phyloP scores from a whole-genome alignment of 495 filamentous ascomycete species.

The Clohesyomyces aquaticus region DNA sequence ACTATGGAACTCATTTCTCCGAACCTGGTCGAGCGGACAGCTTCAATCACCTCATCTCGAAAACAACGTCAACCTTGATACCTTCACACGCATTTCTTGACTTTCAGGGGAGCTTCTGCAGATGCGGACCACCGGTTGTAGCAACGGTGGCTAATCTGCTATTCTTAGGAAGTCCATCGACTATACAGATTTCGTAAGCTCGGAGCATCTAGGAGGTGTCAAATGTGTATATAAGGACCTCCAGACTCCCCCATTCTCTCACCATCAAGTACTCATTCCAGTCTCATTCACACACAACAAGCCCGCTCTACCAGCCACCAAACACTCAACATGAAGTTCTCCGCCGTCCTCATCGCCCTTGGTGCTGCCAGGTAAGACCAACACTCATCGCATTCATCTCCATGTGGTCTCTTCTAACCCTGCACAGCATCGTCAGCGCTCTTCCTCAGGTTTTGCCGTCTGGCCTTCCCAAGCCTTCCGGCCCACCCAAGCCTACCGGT shows the following conservation, averaged over 20 bases:
- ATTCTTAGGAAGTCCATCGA: conserved; percentile 10
- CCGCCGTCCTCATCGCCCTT: conserved; percentile 14
- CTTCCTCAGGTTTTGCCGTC: neutral
- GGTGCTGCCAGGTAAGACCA: conserved; percentile 19
- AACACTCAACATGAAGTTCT: conserved; percentile 35
- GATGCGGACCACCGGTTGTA: conserved; percentile 22
- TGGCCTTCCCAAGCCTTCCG: neutral
- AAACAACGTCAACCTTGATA: conserved; percentile 2
- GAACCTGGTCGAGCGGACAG: conserved; percentile 18
- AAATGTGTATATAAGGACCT: conserved; percentile 23
- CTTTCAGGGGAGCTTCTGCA: neutral
- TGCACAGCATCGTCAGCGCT: conserved; percentile 8
- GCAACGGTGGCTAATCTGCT: conserved; percentile 31
- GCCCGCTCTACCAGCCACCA: neutral
- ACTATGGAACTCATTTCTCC: conserved; percentile 15
- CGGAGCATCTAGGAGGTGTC: neutral
- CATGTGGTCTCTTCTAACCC: neutral
- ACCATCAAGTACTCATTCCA: conserved; percentile 16
- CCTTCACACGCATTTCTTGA: conserved; percentile 5
- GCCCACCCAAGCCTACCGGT: neutral
- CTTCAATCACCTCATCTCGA: conserved; percentile 15
- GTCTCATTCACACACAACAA: conserved; percentile 11
- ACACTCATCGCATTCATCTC: neutral
- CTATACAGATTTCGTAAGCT: neutral
- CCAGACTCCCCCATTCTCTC: neutral